These are phyloP conservation scores for Colletotrichum sp. DNA, from an alignment of 2,329 filamentous ascomycete species.

Conservation along the genomic window DNA sequence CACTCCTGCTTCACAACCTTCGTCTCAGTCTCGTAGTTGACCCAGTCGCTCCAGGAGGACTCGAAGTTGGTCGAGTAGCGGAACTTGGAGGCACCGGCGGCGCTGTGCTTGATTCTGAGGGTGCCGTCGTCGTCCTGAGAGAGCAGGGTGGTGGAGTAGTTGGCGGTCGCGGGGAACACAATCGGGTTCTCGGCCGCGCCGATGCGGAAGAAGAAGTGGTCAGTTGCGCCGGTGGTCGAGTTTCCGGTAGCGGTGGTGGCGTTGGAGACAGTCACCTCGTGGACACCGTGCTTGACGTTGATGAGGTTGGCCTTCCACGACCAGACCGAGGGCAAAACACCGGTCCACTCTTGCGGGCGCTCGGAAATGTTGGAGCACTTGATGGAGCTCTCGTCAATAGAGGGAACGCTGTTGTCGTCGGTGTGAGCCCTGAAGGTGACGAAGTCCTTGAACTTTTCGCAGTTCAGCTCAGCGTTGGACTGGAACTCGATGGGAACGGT, in stretches of 20 bases:
- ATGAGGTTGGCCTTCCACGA: constrained; percentile 55
- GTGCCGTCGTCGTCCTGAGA: constrained; percentile 37
- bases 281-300: constrained; percentile 68
- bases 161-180: constrained; percentile 27
- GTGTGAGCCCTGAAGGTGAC: constrained; percentile 61
- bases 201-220: constrained; percentile 56
- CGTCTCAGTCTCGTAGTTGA: constrained; percentile 56
- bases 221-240: constrained; percentile 53
- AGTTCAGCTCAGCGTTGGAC: constrained; percentile 67
- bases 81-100: constrained; percentile 67
- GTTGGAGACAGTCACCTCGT: constrained; percentile 62
- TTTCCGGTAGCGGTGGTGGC: constrained; percentile 47
- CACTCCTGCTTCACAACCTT: constrained; percentile 54
- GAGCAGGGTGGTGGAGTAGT: constrained; percentile 53
- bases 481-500: constrained; percentile 52
- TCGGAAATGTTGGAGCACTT: constrained; percentile 46
- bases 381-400: constrained; percentile 47
- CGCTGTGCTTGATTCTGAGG: constrained; percentile 58
- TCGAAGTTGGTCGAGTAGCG: constrained; percentile 70
- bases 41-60: constrained; percentile 64
- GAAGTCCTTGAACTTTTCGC: constrained; percentile 52
- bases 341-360: constrained; percentile 44
- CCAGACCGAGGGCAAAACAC: constrained; percentile 59
- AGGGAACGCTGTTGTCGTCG: constrained; percentile 45
- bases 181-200: constrained; percentile 14